Percentiles rank a stretch among this genome's conserved stretches.
Conservation (phyloP, 116 monocot genomes). For the Papilionanthe hybrid region DNA sequence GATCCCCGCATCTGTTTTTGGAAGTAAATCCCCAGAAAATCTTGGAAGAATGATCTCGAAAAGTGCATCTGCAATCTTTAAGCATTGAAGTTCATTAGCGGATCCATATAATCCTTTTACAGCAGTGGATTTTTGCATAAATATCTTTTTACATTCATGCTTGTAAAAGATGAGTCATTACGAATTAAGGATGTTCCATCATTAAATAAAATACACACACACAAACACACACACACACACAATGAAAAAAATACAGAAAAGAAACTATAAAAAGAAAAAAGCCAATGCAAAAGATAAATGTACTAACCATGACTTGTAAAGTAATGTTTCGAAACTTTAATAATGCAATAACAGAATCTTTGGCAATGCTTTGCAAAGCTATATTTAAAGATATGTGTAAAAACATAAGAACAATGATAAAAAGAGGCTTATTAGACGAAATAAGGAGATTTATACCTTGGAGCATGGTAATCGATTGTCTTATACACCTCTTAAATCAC, state of each 20-base stretch:
- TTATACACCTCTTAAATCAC: too few species aligned
- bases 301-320: background rate
- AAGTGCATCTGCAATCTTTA: conserved; percentile 88
- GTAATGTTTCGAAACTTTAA: background rate
- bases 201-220: background rate
- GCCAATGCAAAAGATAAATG: background rate
- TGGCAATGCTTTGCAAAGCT: background rate
- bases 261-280: background rate
- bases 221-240: background rate
- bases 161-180: background rate
- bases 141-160: background rate
- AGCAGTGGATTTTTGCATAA: background rate
- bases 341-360: background rate
- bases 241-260: background rate
- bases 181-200: background rate
- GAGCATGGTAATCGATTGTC: too few species aligned
- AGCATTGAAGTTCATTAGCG: conserved; percentile 10
- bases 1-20: conserved; percentile 83
- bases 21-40: conserved; percentile 85
- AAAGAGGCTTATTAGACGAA: background rate
- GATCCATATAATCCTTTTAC: background rate
- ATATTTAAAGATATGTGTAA: background rate
- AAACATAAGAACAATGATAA: background rate
- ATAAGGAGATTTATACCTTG: too few species aligned
- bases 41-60: conserved; percentile 89